phyloP scores from a whole-genome alignment of 495 filamentous ascomycete species.

The Aspergillus cavernicola region DNA sequence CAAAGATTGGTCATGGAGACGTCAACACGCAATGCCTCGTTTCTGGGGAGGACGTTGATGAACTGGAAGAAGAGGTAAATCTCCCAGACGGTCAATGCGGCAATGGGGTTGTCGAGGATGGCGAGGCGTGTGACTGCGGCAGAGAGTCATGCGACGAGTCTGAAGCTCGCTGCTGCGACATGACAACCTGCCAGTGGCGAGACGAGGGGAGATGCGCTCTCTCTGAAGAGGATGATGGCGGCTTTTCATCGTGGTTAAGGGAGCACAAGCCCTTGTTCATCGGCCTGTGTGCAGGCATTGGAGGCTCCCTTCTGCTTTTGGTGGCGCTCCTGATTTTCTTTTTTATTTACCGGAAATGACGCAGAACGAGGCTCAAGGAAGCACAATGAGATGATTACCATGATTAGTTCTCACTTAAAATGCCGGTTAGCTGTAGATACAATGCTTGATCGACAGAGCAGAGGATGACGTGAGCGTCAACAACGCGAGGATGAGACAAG shows the following conservation, averaged over 20 bases:
- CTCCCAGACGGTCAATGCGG: slow-evolving; percentile 74
- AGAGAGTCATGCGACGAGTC: slow-evolving; percentile 49
- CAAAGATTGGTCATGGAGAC: slow-evolving; percentile 64
- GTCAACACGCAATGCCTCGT: slow-evolving; percentile 66
- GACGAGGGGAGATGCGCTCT: slow-evolving; percentile 67
- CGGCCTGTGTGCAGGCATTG: slow-evolving; percentile 6
- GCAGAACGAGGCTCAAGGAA: background rate
- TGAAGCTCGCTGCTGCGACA: slow-evolving; percentile 61
- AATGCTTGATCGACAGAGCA: no score
- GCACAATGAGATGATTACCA: background rate
- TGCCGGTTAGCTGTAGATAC: no score
- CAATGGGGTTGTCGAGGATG: slow-evolving; percentile 85
- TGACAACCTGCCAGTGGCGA: slow-evolving; percentile 76
- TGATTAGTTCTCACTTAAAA: no score
- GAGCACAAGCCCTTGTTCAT: slow-evolving; percentile 2
- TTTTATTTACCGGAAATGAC: background rate
- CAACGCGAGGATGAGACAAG: no score
- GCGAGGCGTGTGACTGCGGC: slow-evolving; percentile 90
- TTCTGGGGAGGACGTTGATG: slow-evolving; percentile 23
- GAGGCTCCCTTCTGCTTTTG: slow-evolving; percentile 2
- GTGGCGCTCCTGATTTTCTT: background rate
- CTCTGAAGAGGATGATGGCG: slow-evolving; percentile 50
- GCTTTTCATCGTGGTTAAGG: slow-evolving; percentile 3
- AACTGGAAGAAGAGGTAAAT: slow-evolving; percentile 45
- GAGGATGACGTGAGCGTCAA: no score